Evolutionary conservation across 768 basidiomycete species (phyloP), one percentile per base, ranked within the genome.

Genomic region (Lactarius sanguifluus): DNA sequence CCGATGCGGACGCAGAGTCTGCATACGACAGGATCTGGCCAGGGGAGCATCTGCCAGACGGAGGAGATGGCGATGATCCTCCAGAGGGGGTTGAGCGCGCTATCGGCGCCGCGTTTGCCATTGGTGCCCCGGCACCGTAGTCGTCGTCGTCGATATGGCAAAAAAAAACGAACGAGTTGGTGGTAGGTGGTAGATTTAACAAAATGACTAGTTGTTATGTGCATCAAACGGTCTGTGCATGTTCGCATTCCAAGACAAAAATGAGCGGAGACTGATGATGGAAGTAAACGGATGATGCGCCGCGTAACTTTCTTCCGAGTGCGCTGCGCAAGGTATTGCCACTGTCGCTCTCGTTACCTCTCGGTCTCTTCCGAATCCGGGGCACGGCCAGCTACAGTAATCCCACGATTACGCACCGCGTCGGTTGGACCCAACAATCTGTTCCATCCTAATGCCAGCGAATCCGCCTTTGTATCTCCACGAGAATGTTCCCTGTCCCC

Each of bases 51-150:
- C 54, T 55, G 30, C 18, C 1, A 34, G n/a, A 1, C 62, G 28
- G 32, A 47, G n/a, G 45, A 20, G 43, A 20, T 7, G 9, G 43
- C 41, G 23, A 58, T 57, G 56, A 54, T 66, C 7, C 28, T 62
- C 0, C 57, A 25, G 66, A 64, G 41, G 66, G 60, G 52, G 52
- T 67, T 52, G 50, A 47, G 34, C 62, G 62, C 20, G 66, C 66
- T 57, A 67, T 67, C n/a, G 34, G 66, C 5, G 62, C 40, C 0
- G 66, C 66, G 16, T 47, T 67, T 28, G 58, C 61, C 34, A 61
- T 38, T 32, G 57, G 57, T 1, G 10, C 7, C 50, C 8, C 32
- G 32, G 50, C 16, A 15, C 15, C 16, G 5, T 41, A 16, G 40
- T 16, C 1, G 40, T 41, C 40, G 5, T 16, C 40, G 16, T 18